Conservation (phyloP, 2,329 filamentous ascomycete genomes). For the Arthrobotrys megalospora region DNA sequence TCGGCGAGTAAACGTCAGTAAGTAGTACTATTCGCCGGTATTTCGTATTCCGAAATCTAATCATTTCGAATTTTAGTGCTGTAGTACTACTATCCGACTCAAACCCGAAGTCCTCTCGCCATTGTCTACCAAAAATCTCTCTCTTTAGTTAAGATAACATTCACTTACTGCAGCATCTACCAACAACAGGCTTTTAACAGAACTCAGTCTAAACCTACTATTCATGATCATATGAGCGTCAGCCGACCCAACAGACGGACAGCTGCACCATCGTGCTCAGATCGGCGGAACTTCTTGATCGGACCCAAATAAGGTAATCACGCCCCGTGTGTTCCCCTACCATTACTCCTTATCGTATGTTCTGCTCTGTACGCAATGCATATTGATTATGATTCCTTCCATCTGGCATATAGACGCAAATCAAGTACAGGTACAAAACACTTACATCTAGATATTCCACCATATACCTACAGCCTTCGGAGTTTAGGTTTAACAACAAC, state of each 20-base stretch:
- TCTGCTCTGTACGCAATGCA: background rate
- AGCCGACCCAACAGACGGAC: slow-evolving; percentile 45
- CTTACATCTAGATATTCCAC: background rate
- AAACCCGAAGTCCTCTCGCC: background rate
- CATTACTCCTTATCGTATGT: slow-evolving; percentile 18
- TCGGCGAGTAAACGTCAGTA: slow-evolving; percentile 11
- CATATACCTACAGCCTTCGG: slow-evolving; percentile 18
- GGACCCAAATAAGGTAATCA: slow-evolving; percentile 49
- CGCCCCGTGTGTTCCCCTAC: slow-evolving; percentile 17
- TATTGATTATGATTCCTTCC: background rate
- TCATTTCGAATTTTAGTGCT: background rate
- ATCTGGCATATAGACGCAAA: background rate
- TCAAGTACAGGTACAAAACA: slow-evolving; percentile 9
- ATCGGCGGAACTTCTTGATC: slow-evolving; percentile 51
- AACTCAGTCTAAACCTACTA: background rate
- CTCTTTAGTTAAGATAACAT: background rate
- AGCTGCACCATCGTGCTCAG: slow-evolving; percentile 39
- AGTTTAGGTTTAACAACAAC: background rate
- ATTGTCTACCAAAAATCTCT: background rate
- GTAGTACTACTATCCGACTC: background rate
- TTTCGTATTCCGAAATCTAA: slow-evolving; percentile 6
- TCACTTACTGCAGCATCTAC: background rate
- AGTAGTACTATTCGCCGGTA: slow-evolving; percentile 27
- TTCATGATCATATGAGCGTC: slow-evolving; percentile 4
- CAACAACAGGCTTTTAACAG: background rate